Conservation (phyloP, 768 basidiomycete species). For the Exidia glandulosa region DNA sequence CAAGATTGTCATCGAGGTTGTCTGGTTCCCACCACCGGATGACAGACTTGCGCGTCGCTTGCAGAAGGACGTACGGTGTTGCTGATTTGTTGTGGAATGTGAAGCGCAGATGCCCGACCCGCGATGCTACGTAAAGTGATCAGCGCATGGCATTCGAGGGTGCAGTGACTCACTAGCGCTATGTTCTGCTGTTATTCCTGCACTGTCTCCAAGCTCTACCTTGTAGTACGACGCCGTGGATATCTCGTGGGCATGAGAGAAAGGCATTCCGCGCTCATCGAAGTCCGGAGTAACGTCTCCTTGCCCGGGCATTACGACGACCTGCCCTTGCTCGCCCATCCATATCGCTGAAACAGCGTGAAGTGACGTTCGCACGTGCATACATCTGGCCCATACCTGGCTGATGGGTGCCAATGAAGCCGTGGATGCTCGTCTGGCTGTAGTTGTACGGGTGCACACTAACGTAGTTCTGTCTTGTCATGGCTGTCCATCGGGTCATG, state of each 20-base stretch:
- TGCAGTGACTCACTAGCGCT: constrained; percentile 42
- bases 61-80: constrained; percentile 50
- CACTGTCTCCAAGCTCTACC: constrained; percentile 40
- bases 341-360: not conserved
- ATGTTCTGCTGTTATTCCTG: constrained; percentile 44
- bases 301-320: constrained; percentile 48
- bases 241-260: constrained; percentile 42
- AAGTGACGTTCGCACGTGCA: not conserved
- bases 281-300: constrained; percentile 41
- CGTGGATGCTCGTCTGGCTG: constrained; percentile 49
- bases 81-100: constrained; percentile 36
- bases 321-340: constrained; percentile 48
- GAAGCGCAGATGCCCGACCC: constrained; percentile 65
- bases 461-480: constrained; percentile 66
- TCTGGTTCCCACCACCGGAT: constrained; percentile 39
- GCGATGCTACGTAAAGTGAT: constrained; percentile 39
- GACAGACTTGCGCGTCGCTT: constrained; percentile 53
- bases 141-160: not conserved
- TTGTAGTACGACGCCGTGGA: constrained; percentile 44
- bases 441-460: constrained; percentile 63
- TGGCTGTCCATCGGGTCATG: constrained; percentile 80
- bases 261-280: constrained; percentile 45
- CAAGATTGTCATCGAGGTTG: constrained; percentile 43
- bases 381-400: constrained; percentile 61
- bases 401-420: constrained; percentile 72